phyloP scores from a whole-genome alignment of 2,329 filamentous ascomycete species.

The Phaeosphaeria sp. region DNA sequence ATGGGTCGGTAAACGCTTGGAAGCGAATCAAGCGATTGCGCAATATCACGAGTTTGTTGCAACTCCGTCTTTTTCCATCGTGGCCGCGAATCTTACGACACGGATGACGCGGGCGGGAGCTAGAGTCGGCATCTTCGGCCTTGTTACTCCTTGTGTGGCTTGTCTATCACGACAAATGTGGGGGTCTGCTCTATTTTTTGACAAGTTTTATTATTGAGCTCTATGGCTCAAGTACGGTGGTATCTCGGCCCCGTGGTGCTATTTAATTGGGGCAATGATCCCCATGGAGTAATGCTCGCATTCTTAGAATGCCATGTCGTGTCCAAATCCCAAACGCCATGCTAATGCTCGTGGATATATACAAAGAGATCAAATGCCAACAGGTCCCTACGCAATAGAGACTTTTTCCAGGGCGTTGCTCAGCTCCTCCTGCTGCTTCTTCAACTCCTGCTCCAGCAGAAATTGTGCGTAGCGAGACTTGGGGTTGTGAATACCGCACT shows the following conservation, averaged over 20 bases:
- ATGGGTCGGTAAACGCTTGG: constrained; percentile 43
- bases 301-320: constrained; percentile 18
- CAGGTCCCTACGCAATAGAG: constrained; percentile 24
- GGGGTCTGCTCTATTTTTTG: constrained; percentile 4
- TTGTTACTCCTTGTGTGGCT: neutral
- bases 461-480: constrained; percentile 91
- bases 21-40: constrained; percentile 48
- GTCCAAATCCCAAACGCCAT: constrained; percentile 46
- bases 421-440: constrained; percentile 54
- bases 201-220: constrained; percentile 15
- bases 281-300: constrained; percentile 11
- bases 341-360: constrained; percentile 42
- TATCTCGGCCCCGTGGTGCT: constrained; percentile 32
- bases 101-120: constrained; percentile 7
- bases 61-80: constrained; percentile 7
- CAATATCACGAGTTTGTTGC: constrained; percentile 45
- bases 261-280: constrained; percentile 14
- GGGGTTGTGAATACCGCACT: constrained; percentile 99
- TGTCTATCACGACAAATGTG: neutral
- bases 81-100: constrained; percentile 10
- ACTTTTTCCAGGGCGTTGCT: constrained; percentile 41
- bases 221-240: constrained; percentile 18
- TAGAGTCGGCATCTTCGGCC: neutral
- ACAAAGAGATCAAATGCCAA: constrained; percentile 25
- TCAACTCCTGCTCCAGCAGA: constrained; percentile 74